Evolutionary conservation across 768 basidiomycete genomes (phyloP), one percentile per base, ranked within the genome.

Genomic region (Pisolithus albus): DNA sequence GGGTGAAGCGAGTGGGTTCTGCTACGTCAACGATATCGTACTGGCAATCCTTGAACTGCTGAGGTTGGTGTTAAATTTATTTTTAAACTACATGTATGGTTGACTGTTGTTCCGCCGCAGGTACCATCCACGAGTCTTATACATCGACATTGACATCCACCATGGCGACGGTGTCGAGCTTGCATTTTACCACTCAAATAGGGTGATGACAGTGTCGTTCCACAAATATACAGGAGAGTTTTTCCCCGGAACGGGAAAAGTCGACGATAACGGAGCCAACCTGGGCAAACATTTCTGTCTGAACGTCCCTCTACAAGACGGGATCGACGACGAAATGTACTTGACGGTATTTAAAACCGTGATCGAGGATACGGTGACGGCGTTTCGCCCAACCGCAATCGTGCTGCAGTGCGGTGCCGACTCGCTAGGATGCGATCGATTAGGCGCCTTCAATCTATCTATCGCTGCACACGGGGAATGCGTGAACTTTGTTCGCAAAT

Each of bases 161-260:
- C 95, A 99, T 59, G 95, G 95, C 7, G 95, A 99, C 61, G 95
- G 95, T 21, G 96, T 99, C 2, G 92, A 99, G 64, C 87, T 95
- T 54, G 96, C 95, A 0, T 98, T 99, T 69, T 99, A 95, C 70
- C 87, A 95, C 59, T 88, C 92, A 37, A 93, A 99, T 61, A 85
- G 95, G n/a, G 95, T 99, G 56, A 87, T 97, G 81, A 98, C 95
- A 0, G 91, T 97, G 13, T 97, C 95, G 1, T 99, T 99, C 71
- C 95, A 99, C 75, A 98, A 98, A 71, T 99, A 96, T 74, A 93
- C 89, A 1, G 93, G 92, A 51, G 92, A 95, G 62, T 99, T 99
- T 76, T 99, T 99, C 68, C 95, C 95, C 0, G 93, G 94, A 0
- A 99, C 95, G 0, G 95, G 95, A 15, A 93, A 93, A 67, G 77